Evolutionary conservation across 768 basidiomycete species (phyloP), one percentile per base, ranked within the genome.

Genomic region (Cubamyces lactineus): DNA sequence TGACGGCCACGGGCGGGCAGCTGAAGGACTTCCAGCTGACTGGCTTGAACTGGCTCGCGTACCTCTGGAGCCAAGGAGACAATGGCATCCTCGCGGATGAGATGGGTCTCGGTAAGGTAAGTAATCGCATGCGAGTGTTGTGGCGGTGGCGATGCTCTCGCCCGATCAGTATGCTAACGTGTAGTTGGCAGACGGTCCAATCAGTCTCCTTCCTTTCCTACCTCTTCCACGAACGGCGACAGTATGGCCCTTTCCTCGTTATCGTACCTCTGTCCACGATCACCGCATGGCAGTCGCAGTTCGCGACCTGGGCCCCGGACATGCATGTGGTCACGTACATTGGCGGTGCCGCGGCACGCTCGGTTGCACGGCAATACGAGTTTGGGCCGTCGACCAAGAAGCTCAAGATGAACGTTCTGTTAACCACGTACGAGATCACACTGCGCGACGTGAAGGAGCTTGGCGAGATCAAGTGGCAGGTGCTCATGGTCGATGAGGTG

Each of bases 1-100:
- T 98, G 69, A 74, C 70, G 4, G 72, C 74, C 19, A 92, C 90
- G 0, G 94, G 95, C 30, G 94, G 94, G 6, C 76, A 87, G 64
- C 81, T 98, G 63, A 99, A 99, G 77, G 97, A 98, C 70, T 99
- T 99, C 79, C 97, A 99, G 78, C 81, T 98, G 42, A 97, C 94
- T 2, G 97, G 97, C 23, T 81, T 99, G 65, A 99, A 99, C 72
- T 99, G 97, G 97, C 82, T 99, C n/a, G 90, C 93, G 4, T 98
- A 96, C 75, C 79, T 96, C 16, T 98, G 97, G 97, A 87, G 84
- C 66, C 87, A 93, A 67, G 92, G 92, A 9, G 91, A 96, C 69
- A 98, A 98, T 72, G 97, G 97, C 19, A 97, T 99, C 61, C 78
- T 99, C 39, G 97, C 97, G 0, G 97, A 99, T 71, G 97, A 99